These are phyloP conservation scores for Aspergillus terreus DNA, from an alignment of 2,329 filamentous ascomycete species.

Conservation along the genomic window DNA sequence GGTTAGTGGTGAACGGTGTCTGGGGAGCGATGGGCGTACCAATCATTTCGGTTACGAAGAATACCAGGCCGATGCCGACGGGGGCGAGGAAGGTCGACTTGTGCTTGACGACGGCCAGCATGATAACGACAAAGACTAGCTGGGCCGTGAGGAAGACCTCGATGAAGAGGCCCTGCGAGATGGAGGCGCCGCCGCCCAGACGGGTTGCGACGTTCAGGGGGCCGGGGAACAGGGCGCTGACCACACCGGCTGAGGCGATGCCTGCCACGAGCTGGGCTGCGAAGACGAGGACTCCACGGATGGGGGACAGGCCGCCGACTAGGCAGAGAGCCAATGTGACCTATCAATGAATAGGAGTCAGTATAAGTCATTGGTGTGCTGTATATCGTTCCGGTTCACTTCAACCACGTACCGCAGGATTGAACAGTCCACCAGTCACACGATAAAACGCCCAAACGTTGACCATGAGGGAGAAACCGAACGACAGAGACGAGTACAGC, in stretches of 20 bases:
- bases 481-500: constrained; percentile 43
- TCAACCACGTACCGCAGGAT: constrained; percentile 40
- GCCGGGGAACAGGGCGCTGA: constrained; percentile 57
- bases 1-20: not conserved
- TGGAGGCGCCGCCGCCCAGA: constrained; percentile 50
- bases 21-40: constrained; percentile 26
- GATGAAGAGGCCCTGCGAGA: constrained; percentile 60
- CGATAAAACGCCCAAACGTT: constrained; percentile 56
- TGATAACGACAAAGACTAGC: constrained; percentile 62
- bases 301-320: constrained; percentile 53
- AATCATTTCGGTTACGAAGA: constrained; percentile 60
- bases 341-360: constrained; percentile 16
- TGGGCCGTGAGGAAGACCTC: constrained; percentile 64
- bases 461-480: constrained; percentile 47
- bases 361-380: too few relatives aligned
- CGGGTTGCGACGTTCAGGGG: constrained; percentile 54
- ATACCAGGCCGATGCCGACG: constrained; percentile 65
- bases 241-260: constrained; percentile 58
- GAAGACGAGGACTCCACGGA: constrained; percentile 52
- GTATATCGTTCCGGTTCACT: too few relatives aligned
- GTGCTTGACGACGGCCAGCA: constrained; percentile 71
- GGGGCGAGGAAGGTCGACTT: constrained; percentile 68
- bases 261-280: constrained; percentile 56
- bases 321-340: constrained; percentile 60
- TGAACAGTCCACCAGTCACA: constrained; percentile 51